Evolutionary conservation across 805 yeast species (phyloP).

Genomic region (Candida rishiriensis): DNA sequence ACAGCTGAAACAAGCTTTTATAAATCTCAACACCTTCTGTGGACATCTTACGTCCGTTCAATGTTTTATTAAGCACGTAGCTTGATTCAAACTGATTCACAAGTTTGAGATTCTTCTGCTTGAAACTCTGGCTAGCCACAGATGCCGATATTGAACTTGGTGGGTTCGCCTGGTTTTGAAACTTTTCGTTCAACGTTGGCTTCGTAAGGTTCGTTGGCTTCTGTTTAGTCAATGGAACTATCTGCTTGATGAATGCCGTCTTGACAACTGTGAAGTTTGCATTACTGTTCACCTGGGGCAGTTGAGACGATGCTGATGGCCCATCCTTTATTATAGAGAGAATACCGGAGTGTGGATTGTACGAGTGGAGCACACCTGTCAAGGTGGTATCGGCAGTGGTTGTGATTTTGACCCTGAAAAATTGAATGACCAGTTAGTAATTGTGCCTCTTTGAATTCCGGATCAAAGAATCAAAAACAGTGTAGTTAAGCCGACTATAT

Average conservation of each 20-base stretch:
- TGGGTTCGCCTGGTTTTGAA: slow-evolving; percentile 12
- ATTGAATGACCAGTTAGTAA: slow-evolving; percentile 1
- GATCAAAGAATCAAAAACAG: not conserved
- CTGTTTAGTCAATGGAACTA: slow-evolving; percentile 40
- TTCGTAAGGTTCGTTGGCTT: slow-evolving; percentile 19
- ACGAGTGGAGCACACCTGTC: slow-evolving; percentile 62
- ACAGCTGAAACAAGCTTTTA: slow-evolving; percentile 21
- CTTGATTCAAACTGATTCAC: slow-evolving; percentile 19
- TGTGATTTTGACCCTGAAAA: slow-evolving; percentile 52
- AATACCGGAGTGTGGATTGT: slow-evolving; percentile 45
- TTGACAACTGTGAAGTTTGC: slow-evolving; percentile 47
- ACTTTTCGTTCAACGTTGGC: slow-evolving; percentile 19
- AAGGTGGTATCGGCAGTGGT: slow-evolving; percentile 54
- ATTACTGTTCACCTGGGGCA: slow-evolving; percentile 9
- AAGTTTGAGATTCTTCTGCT: slow-evolving; percentile 13
- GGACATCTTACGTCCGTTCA: slow-evolving; percentile 20
- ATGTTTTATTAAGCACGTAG: slow-evolving; percentile 18
- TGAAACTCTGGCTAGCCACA: slow-evolving; percentile 14
- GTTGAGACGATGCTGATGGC: slow-evolving; percentile 18
- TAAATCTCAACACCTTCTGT: slow-evolving; percentile 27
- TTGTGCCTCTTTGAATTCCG: not conserved
- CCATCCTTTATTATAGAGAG: slow-evolving; percentile 32
- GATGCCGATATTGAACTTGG: slow-evolving; percentile 19
- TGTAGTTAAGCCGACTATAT: not conserved
- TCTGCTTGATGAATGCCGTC: slow-evolving; percentile 50